phyloP scores from a whole-genome alignment of 2,329 filamentous ascomycete species.

The Ceratocystis lukuohia region DNA sequence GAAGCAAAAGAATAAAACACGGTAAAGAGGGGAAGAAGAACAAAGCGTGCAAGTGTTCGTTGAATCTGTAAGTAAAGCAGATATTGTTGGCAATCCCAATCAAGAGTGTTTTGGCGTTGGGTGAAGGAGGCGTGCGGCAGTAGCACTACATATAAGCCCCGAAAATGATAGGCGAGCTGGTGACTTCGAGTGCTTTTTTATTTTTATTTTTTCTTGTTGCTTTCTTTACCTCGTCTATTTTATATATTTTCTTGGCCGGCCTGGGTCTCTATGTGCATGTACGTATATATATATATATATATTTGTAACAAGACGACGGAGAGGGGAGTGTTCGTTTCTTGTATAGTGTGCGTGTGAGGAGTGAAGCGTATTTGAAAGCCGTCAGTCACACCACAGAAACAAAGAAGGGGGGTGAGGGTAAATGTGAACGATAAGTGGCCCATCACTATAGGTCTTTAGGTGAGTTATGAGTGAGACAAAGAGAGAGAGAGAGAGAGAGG shows the following conservation, averaged over 20 bases:
- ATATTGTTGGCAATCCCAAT: neutral
- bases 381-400: conserved; percentile 6
- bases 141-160: conserved; percentile 1
- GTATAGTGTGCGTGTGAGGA: neutral
- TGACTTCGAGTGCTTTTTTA: neutral
- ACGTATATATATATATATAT: neutral
- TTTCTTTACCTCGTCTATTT: neutral
- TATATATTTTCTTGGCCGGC: neutral
- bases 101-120: neutral
- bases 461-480: conserved; percentile 4
- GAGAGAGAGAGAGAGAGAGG: neutral
- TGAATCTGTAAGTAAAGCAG: neutral
- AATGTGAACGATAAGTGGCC: conserved; percentile 1
- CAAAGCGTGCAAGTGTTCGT: neutral
- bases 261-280: neutral
- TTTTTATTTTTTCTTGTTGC: neutral
- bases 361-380: conserved; percentile 1
- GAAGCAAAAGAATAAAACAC: neutral
- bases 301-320: neutral
- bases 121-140: neutral
- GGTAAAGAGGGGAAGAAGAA: neutral
- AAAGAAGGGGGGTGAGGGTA: conserved; percentile 1
- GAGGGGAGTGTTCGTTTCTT: neutral
- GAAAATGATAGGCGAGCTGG: neutral
- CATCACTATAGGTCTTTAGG: neutral